Base-by-base conservation (phyloP, 169 alveolate species). In the Plasmodium ovale region DNA sequence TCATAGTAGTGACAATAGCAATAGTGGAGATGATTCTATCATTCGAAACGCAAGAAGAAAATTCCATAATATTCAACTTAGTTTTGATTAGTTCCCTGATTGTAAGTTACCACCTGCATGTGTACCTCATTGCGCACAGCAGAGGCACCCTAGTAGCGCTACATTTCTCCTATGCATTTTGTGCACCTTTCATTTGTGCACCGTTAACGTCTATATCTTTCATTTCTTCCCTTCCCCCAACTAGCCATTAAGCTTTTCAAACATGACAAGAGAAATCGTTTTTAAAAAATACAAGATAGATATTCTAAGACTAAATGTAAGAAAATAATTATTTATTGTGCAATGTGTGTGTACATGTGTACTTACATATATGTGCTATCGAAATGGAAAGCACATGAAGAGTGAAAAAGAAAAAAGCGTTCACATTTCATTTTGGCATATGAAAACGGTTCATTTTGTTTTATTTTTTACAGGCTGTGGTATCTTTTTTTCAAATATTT, bases 181-280 rank as follows among this genome's bases (percentile, higher is more conserved):
- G 9, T n/a, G n/a, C n/a, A n/a, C n/a, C n/a, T n/a, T n/a, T n/a
- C n/a, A n/a, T n/a, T n/a, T n/a, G n/a, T n/a, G n/a, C n/a, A n/a
- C n/a, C n/a, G n/a, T n/a, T n/a, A n/a, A n/a, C n/a, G n/a, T 54
- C 9, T 9, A 54, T 19, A 54, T 16, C 21, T 21, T 70, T 47
- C n/a, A 10, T 70, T 47, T 49, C 19, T 39, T 37, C 19, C 10
- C 56, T 67, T 25, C 1, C 58, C 42, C 27, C n/a, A 56, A 14
- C 12, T 56, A 79, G 89, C 89, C 89, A 23, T 21, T 64, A 37
- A 33, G 89, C 19, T 79, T 79, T 51, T 79, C 89, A 64, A 79
- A 62, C 54, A 79, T 79, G 89, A 79, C 89, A 14, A 79, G 71
- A n/a, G 89, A 79, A 49, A 35, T 79, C 5, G 82, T 51, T 19